Base-by-base conservation (phyloP, 305 asterid genomes). In the Solanum hybrid region DNA sequence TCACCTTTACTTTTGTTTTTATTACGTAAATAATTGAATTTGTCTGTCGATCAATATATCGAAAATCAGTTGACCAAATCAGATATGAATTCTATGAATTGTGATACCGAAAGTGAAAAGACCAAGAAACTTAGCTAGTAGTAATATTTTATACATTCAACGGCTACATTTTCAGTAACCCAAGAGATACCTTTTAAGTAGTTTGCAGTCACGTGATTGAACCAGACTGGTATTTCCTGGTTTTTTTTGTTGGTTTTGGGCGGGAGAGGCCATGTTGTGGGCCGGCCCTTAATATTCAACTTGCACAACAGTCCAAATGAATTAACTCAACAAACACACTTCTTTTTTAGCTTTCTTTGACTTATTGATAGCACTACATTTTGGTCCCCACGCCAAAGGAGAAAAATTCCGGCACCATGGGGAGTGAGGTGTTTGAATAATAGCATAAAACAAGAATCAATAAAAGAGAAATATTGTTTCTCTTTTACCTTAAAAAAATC, bases 81-180 rank as follows among this genome's bases (percentile, higher is more conserved):
- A 3, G 3, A 14, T 45, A 45, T 45, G 22, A 6, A 45, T 45
- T 4, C 22, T 5, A 60, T 60, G 72, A 3, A 38, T 38, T 38
- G 14, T 10, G 14, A 38, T 7, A 15, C 9, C 9, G 7, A 51
- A 51, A 51, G 26, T 64, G 27, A 64, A n/a, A 3, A n/a, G 13
- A 10, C 6, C 7, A 2, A n/a, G 15, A 10, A n/a, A 51, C 22
- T 15, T 51, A 66, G 29, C 29, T 10, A 24, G 75, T 66, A 10
- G 75, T 69, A 24, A 24, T 24, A 82, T 81, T 4, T 42, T 81
- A 27, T 81, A 27, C 27, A 27, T 84, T 69, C 87, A 91, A 91
- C 89, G 89, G 90, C 89, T 71, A 88, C 64, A 77, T 88, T 91
- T 91, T 64, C 76, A 76, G 88, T 76, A 35, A 32, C 89, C 91